Evolutionary conservation across 176 grass and related monocot genomes (phyloP).

Genomic region (Oryza meyeriana): DNA sequence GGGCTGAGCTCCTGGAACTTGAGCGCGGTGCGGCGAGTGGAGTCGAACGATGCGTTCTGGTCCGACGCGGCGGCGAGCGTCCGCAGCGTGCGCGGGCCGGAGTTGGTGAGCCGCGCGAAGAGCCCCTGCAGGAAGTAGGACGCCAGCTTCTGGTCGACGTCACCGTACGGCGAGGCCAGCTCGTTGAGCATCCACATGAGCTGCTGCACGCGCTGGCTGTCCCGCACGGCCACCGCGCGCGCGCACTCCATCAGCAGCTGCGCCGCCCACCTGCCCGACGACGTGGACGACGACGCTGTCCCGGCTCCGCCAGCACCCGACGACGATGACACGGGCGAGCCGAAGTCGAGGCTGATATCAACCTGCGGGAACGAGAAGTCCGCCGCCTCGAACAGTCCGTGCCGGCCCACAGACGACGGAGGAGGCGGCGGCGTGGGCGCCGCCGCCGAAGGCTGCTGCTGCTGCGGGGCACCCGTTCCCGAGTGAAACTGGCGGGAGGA

Average conservation of each 20-base stretch:
- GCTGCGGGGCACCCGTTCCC: neutral
- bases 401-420: slow-evolving; percentile 50
- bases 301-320: slow-evolving; percentile 24
- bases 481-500: slow-evolving; percentile 70
- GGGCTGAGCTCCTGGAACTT: slow-evolving; percentile 97
- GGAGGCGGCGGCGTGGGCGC: slow-evolving; percentile 44
- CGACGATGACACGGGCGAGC: slow-evolving; percentile 64
- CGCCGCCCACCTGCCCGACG: slow-evolving; percentile 49
- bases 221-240: slow-evolving; percentile 60
- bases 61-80: slow-evolving; percentile 69
- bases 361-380: slow-evolving; percentile 72
- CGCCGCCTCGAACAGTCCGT: slow-evolving; percentile 69
- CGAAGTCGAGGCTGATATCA: slow-evolving; percentile 92
- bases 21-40: slow-evolving; percentile 79
- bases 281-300: slow-evolving; percentile 24
- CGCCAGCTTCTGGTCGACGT: slow-evolving; percentile 89
- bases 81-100: slow-evolving; percentile 65
- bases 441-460: slow-evolving; percentile 48
- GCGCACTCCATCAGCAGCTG: slow-evolving; percentile 86
- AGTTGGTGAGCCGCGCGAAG: slow-evolving; percentile 78
- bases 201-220: slow-evolving; percentile 97
- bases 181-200: slow-evolving; percentile 99
- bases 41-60: slow-evolving; percentile 84
- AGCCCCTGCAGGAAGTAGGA: slow-evolving; percentile 88
- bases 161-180: slow-evolving; percentile 89